These are phyloP conservation scores for Mayamaea pseudoterrestris DNA, from an alignment of 108 stramenopile genomes.

Conservation along the genomic window DNA sequence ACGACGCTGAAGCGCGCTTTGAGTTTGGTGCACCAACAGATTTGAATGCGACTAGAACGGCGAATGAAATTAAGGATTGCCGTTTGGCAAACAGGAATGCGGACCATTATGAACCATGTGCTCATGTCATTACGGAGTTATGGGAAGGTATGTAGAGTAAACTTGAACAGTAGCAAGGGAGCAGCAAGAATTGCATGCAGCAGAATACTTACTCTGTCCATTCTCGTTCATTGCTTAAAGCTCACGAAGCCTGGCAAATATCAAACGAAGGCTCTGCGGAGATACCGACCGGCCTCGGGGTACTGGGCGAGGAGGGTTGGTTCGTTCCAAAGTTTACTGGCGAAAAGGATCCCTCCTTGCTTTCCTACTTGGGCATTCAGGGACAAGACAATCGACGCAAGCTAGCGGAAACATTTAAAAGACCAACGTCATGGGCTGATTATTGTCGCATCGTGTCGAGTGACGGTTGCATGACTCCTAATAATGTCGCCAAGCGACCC, in stretches of 20 bases:
- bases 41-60: neutral
- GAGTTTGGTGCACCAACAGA: slow-evolving; percentile 1
- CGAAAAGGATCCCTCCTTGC: slow-evolving; percentile 14
- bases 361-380: slow-evolving; percentile 19
- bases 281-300: slow-evolving; percentile 9
- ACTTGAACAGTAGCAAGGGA: too few species aligned
- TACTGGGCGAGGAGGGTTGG: slow-evolving; percentile 19
- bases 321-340: slow-evolving; percentile 19
- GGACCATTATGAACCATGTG: slow-evolving; percentile 17
- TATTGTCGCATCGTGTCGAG: slow-evolving; percentile 9
- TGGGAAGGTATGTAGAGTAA: too few species aligned
- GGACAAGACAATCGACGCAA: slow-evolving; percentile 13
- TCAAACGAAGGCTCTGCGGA: neutral
- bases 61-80: neutral
- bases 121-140: slow-evolving; percentile 15
- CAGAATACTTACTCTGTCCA: too few species aligned
- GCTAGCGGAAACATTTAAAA: slow-evolving; percentile 11
- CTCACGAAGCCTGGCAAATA: neutral
- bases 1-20: slow-evolving; percentile 9
- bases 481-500: slow-evolving; percentile 6
- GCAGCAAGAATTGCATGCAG: neutral
- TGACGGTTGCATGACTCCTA: neutral
- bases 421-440: slow-evolving; percentile 12
- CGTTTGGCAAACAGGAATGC: neutral
- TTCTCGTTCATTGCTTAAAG: too few species aligned